Evolutionary conservation across 139 green algal genomes (phyloP), one percentile per base, ranked within the genome.

Genomic region (Picochlorum sp.): DNA sequence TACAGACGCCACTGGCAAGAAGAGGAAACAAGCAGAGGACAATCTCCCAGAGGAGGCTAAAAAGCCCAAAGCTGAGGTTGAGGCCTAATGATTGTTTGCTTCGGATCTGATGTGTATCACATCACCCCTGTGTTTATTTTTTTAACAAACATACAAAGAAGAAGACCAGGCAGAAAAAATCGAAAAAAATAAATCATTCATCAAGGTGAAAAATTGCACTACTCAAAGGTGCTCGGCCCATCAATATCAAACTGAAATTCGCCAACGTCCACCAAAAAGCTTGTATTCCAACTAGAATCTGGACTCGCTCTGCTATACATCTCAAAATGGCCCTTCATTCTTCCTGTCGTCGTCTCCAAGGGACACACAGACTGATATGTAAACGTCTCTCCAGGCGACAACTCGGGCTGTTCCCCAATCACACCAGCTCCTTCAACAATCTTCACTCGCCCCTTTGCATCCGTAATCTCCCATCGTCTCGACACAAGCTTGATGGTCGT

Each of bases 391-490:
- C 86, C 83, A 8, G 84, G 81, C 20, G 70, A 51, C 45, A 95
- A 62, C 38, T 89, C 69, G 18, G 87, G 87, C 70, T 92, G 84
- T 73, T 89, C 65, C 0, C 87, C 86, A 30, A 95, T 74, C 20
- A 95, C 86, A 6, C 87, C 87, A 4, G 81, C 74, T 1, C 87
- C 87, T 30, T 77, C 83, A 4, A 74, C 68, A 30, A 68, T 23
- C 50, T 64, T 62, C n/a, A 18, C 11, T 21, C 38, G 44, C 1
- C 68, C 68, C 13, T 52, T 65, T 24, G 32, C 47, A 47, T 74
- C 49, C 9, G 13, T 45, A 24, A 74, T 74, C 6, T 38, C 4
- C 68, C 68, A 74, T 21, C 46, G 26, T 1, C 67, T 58, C 16
- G 16, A 5, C 28, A 75, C 49, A 16, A 75, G 34, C 50, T 71